Evolutionary conservation across 2,329 filamentous ascomycete species (phyloP), one percentile per base, ranked within the genome.

Genomic region (Chaetothyriales sp.): DNA sequence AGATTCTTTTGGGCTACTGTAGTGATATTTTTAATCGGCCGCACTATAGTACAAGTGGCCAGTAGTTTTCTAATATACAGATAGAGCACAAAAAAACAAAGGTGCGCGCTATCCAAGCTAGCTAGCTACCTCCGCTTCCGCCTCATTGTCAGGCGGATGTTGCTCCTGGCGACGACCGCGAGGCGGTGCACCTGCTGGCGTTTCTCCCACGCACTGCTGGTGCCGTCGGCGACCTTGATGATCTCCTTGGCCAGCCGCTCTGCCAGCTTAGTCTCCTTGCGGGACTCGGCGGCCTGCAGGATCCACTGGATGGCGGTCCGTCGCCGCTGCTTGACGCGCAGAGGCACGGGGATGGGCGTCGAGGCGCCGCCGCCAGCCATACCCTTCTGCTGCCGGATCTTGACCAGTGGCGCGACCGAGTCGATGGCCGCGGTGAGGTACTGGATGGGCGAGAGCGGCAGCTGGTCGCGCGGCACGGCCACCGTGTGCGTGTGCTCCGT

Each of bases 371-470:
- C 92, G 68, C 90, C 90, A 1, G 84, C 86, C 36, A 84, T 78
- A 59, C 87, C 88, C 62, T 80, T 80, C 60, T 87, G 77, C 54
- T 77, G 77, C 50, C 81, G 79, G 63, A 98, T 81, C 58, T 84
- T 83, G 62, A 98, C 73, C 15, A 98, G 76, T 8, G 92, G 92
- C 1, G 89, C 86, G 20, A 98, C 83, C 8, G 86, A 93, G 73
- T 98, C 92, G 62, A 98, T 81, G 28, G 89, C 88, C 28, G 93
- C 76, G 10, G 84, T 86, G 46, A 98, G 81, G 71, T 96, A 98
- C 50, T 86, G 77, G 50, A 93, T 76, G 1, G 92, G 92, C 67
- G 95, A 86, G 28, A 95, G 79, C 2, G 92, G 88, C 8, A 98
- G 82, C 60, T 90, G 82, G 3, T 77, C 72, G 20, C 85, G 74